A percentile compares a stretch with the other conserved stretches of the same genome.
These are phyloP conservation scores for Suillus lakei DNA, from an alignment of 768 basidiomycete genomes.

Conservation along the genomic window DNA sequence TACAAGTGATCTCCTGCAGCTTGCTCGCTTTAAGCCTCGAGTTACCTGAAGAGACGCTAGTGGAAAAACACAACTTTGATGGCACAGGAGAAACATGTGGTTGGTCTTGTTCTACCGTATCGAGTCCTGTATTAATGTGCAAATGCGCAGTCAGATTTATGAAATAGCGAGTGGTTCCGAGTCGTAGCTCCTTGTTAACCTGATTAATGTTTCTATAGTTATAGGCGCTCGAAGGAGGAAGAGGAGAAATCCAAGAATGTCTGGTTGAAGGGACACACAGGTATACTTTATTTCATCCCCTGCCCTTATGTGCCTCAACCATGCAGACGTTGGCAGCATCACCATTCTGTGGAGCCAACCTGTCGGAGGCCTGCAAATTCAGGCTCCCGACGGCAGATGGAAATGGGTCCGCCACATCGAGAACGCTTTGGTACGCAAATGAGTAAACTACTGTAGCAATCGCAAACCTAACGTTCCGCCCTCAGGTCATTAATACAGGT, in stretches of 20 bases:
- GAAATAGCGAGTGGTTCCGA: constrained; percentile 46
- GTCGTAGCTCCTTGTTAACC: not conserved
- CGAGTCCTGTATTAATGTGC: not conserved
- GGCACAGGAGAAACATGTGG: constrained; percentile 43
- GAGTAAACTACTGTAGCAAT: not conserved
- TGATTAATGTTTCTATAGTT: constrained; percentile 29
- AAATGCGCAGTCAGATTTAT: constrained; percentile 44
- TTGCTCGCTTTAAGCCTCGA: constrained; percentile 50
- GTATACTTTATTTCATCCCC: constrained; percentile 21
- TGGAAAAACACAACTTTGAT: constrained; percentile 43
- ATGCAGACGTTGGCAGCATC: constrained; percentile 47
- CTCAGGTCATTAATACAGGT: constrained; percentile 49
- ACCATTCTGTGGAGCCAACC: constrained; percentile 56
- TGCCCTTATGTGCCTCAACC: not conserved
- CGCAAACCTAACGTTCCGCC: not conserved
- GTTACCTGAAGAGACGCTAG: constrained; percentile 50
- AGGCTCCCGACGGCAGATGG: constrained; percentile 46
- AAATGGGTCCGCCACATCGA: constrained; percentile 52
- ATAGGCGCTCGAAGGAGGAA: constrained; percentile 46
- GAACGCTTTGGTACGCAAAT: constrained; percentile 43
- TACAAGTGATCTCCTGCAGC: constrained; percentile 21
- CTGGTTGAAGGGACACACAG: constrained; percentile 57
- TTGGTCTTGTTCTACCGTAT: constrained; percentile 18
- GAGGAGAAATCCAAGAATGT: constrained; percentile 48
- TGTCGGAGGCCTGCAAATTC: constrained; percentile 50